A percentile compares a stretch with the other conserved stretches of the same genome.
phyloP scores from a whole-genome alignment of 148 eudicot species.

The Chenopodium formosanum region DNA sequence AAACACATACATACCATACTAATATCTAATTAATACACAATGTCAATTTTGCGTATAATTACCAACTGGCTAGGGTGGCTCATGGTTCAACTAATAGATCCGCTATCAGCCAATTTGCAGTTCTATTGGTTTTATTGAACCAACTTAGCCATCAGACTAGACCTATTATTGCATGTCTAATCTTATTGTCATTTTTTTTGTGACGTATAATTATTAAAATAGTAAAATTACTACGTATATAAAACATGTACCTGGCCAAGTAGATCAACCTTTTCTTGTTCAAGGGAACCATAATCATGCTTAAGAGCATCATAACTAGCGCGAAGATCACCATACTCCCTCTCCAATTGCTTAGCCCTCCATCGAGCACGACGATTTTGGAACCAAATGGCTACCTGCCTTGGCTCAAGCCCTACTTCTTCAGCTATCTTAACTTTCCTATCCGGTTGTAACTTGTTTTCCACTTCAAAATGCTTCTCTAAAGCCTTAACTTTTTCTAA shows the following conservation, averaged over 20 bases:
- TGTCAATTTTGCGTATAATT: neutral
- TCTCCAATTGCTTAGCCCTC: slow-evolving; percentile 84
- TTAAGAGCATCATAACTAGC: slow-evolving; percentile 70
- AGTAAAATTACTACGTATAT: too few relatives aligned
- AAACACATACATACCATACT: too few relatives aligned
- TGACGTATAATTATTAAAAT: too few relatives aligned
- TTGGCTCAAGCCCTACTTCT: slow-evolving; percentile 85
- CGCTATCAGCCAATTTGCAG: neutral
- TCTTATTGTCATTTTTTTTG: too few relatives aligned
- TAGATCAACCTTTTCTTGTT: slow-evolving; percentile 62
- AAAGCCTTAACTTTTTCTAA: slow-evolving; percentile 78
- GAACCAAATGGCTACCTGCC: slow-evolving; percentile 98
- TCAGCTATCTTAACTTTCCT: slow-evolving; percentile 76
- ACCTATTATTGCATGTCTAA: too few relatives aligned
- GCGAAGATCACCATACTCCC: slow-evolving; percentile 62
- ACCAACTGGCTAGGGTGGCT: neutral
- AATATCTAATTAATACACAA: too few relatives aligned
- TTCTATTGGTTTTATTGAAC: neutral
- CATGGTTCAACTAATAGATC: neutral
- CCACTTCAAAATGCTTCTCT: slow-evolving; percentile 84
- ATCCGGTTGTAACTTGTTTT: slow-evolving; percentile 89
- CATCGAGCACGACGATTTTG: slow-evolving; percentile 92
- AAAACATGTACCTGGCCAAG: slow-evolving; percentile 47
- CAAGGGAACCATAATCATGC: slow-evolving; percentile 54
- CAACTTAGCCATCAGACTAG: too few relatives aligned